Conservation (phyloP, 805 yeast species). For the Starmerella sirachaensis region DNA sequence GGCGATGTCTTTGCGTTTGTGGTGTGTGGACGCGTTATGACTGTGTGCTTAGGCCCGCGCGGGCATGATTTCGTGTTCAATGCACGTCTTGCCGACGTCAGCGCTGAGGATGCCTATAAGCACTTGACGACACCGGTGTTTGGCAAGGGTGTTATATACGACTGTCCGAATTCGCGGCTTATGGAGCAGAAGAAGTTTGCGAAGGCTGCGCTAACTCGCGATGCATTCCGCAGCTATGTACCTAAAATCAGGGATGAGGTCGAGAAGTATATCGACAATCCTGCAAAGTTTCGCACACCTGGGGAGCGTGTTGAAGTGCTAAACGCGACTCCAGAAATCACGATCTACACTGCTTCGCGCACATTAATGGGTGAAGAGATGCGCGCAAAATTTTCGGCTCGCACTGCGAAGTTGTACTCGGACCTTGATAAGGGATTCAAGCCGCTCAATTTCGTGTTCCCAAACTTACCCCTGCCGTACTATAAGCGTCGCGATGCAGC, state of each 20-base stretch:
- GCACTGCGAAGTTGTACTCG: slow-evolving; percentile 72
- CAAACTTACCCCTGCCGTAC: slow-evolving; percentile 78
- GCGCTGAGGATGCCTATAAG: slow-evolving; percentile 92
- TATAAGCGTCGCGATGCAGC: slow-evolving; percentile 81
- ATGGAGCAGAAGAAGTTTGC: slow-evolving; percentile 99
- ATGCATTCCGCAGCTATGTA: slow-evolving; percentile 71
- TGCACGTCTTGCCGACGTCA: slow-evolving; percentile 76
- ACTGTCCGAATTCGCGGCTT: slow-evolving; percentile 82
- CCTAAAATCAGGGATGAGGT: slow-evolving; percentile 80
- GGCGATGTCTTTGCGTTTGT: slow-evolving; percentile 92
- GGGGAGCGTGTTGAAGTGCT: slow-evolving; percentile 38
- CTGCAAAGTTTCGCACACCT: slow-evolving; percentile 27
- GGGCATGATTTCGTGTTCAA: slow-evolving; percentile 95
- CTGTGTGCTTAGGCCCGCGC: slow-evolving; percentile 91
- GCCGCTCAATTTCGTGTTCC: slow-evolving; percentile 91
- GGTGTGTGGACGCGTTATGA: slow-evolving; percentile 81
- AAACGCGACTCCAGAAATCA: slow-evolving; percentile 84
- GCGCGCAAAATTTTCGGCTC: slow-evolving; percentile 67
- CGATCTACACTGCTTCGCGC: slow-evolving; percentile 91
- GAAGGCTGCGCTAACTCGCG: slow-evolving; percentile 75
- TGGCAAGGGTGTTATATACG: slow-evolving; percentile 95
- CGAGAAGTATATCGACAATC: slow-evolving; percentile 43
- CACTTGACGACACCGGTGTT: slow-evolving; percentile 99
- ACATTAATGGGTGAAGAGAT: slow-evolving; percentile 83
- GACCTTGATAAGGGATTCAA: slow-evolving; percentile 96